These are phyloP conservation scores for Fusarium acutatum DNA, from an alignment of 2,329 filamentous ascomycete genomes.

Conservation along the genomic window DNA sequence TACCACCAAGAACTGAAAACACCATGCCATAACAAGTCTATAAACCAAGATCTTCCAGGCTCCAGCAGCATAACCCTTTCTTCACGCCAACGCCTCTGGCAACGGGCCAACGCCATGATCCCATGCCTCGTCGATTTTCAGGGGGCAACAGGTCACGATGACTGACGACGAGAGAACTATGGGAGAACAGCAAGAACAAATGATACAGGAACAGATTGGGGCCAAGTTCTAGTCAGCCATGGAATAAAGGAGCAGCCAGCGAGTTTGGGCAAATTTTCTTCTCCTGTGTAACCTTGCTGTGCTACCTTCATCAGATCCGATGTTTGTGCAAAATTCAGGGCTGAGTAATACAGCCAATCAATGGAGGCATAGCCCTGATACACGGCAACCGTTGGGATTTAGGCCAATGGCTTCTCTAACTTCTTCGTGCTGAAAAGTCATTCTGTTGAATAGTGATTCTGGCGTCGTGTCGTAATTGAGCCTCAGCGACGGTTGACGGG, in stretches of 20 bases:
- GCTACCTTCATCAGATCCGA: constrained; percentile 6
- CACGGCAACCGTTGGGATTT: not conserved
- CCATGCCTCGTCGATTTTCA: constrained; percentile 24
- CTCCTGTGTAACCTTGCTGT: constrained; percentile 3
- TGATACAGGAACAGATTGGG: not conserved
- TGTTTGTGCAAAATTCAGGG: not conserved
- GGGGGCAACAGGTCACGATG: constrained; percentile 4
- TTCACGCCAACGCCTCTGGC: constrained; percentile 33
- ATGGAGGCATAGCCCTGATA: not conserved
- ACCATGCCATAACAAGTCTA: constrained; percentile 40
- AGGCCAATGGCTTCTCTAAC: not conserved
- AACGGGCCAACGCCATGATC: constrained; percentile 31
- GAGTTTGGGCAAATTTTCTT: not conserved
- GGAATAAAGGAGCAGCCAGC: not conserved
- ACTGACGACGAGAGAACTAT: constrained; percentile 14
- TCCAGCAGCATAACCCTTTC: constrained; percentile 24
- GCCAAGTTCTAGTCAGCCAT: not conserved
- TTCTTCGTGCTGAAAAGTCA: not conserved
- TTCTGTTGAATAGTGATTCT: not conserved
- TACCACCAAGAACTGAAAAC: constrained; percentile 24
- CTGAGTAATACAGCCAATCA: not conserved
- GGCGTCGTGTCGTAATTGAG: not conserved
- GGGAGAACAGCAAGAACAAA: constrained; percentile 23
- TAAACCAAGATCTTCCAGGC: constrained; percentile 25
- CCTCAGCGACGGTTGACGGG: constrained; percentile 35